Evolutionary conservation across 495 filamentous ascomycete species (phyloP), one percentile per base, ranked within the genome.

Genomic region (Neurospora tetraspora): DNA sequence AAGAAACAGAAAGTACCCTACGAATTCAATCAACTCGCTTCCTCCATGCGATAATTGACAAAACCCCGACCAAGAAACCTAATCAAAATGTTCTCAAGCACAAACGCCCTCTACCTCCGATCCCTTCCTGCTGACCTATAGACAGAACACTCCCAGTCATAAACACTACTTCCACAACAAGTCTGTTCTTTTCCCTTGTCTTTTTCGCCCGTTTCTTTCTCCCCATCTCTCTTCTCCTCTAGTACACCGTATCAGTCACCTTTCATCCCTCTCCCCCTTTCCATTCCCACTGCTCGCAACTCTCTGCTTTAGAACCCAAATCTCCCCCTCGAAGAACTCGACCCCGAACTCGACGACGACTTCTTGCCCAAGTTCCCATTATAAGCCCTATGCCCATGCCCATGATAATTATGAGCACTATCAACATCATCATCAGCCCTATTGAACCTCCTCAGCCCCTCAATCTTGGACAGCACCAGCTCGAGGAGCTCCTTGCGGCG

Each of bases 391-490:
- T 61, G 53, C 12, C 53, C 53, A 61, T 61, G 53, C 3, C 53
- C 53, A 31, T 61, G 53, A 61, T 61, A 61, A 23, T 61, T 31
- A 34, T 61, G 53, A 31, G 5, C 14, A 4, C 42, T 18, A 61
- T 31, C 53, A 6, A 61, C 27, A 61, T n/a, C 53, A 61, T 61
- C 53, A 34, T 61, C 53, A 12, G 20, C 6, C 11, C 81, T 81
- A 75, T 97, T 93, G 23, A 99, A 82, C 69, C 91, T 89, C 71
- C 92, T 86, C 74, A 99, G 83, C 42, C 91, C 89, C 76, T 98
- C 93, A 85, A 98, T 97, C 86, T 99, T 98, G 81, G 91, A 89
- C 31, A 99, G 83, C 12, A 95, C 96, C 71, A 97, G 83, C 82
- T 98, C 94, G 2, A 99, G 86, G 45, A 97, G 85, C 79, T 98